phyloP scores from a whole-genome alignment of 768 basidiomycete species.

The Leccinum aurantiacum region DNA sequence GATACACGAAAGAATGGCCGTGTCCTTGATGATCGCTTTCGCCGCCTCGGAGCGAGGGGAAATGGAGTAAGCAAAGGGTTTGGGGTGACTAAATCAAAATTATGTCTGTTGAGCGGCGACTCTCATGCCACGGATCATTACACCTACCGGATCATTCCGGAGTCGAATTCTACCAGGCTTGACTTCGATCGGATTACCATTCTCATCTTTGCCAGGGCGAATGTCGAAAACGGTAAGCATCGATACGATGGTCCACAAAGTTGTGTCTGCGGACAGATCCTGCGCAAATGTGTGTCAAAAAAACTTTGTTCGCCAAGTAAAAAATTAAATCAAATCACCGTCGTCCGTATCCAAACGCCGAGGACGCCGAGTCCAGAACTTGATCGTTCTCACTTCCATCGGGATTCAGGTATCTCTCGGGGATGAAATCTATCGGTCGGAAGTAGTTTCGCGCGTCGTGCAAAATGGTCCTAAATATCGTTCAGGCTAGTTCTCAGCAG shows the following conservation, averaged over 20 bases:
- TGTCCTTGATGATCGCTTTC: conserved; percentile 28
- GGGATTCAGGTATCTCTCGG: conserved; percentile 38
- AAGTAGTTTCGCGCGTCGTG: conserved; percentile 38
- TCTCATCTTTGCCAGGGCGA: conserved; percentile 21
- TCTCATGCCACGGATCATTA: not conserved
- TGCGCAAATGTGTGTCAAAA: conserved; percentile 6
- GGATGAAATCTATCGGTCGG: conserved; percentile 37
- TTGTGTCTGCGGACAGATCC: conserved; percentile 45
- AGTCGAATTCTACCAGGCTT: conserved; percentile 24
- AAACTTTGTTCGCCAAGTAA: not conserved
- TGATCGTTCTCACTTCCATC: conserved; percentile 37
- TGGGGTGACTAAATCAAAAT: conserved; percentile 27
- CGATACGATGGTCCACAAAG: conserved; percentile 35
- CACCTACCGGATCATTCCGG: conserved; percentile 33
- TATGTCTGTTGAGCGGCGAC: conserved; percentile 2
- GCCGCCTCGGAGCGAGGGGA: conserved; percentile 32
- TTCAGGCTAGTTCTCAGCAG: conserved; percentile 4
- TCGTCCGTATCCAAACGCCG: conserved; percentile 39
- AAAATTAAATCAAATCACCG: conserved; percentile 19
- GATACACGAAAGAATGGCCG: conserved; percentile 21
- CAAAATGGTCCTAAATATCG: conserved; percentile 35
- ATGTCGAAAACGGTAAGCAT: conserved; percentile 31
- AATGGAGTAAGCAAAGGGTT: conserved; percentile 31
- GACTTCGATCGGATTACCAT: conserved; percentile 18
- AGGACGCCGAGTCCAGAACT: conserved; percentile 30